Evolutionary conservation across 73 alveolate genomes (phyloP).

Genomic region (Tetrahymena malaccensis): DNA sequence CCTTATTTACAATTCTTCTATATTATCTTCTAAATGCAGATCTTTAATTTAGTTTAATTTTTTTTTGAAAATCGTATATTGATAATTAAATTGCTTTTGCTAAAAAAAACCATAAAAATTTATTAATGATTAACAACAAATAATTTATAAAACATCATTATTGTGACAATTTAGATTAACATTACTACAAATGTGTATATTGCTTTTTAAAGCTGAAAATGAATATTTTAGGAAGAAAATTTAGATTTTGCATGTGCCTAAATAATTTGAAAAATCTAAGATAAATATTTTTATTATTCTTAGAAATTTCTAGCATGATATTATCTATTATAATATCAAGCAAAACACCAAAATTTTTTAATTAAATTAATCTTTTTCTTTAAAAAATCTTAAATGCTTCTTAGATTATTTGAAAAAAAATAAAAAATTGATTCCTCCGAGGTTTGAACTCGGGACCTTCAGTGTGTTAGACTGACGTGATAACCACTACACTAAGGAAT

Average conservation of each 20-base stretch:
- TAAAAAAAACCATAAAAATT: not conserved
- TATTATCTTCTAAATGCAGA: not conserved
- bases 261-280: too few species aligned
- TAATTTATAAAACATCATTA: not conserved
- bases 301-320: not conserved
- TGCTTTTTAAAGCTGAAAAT: not conserved
- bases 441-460: slow-evolving; percentile 3
- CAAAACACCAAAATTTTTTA: too few species aligned
- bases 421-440: not conserved
- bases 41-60: too few species aligned
- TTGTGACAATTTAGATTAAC: not conserved
- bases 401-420: too few species aligned
- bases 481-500: not conserved
- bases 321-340: too few species aligned
- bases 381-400: too few species aligned
- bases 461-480: slow-evolving; percentile 1
- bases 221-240: too few species aligned
- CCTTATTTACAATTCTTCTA: not conserved
- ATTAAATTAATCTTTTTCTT: not conserved
- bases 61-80: too few species aligned
- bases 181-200: not conserved
- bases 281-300: too few species aligned
- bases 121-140: not conserved
- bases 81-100: not conserved
- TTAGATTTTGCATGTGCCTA: too few species aligned